Evolutionary conservation across 2,329 filamentous ascomycete genomes (phyloP).

Genomic region (Fusarium sp.): DNA sequence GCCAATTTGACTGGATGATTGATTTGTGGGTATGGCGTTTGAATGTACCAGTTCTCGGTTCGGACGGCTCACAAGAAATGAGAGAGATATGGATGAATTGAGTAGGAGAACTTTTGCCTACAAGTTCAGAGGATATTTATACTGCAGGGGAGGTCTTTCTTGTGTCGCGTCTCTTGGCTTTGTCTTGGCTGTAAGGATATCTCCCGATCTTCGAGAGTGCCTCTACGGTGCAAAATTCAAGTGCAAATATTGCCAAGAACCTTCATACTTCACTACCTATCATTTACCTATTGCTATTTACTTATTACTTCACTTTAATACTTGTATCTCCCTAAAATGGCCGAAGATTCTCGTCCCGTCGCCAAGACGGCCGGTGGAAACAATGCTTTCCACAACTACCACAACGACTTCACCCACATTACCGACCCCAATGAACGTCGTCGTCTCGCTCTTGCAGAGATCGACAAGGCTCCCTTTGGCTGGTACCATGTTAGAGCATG

Average conservation of each 20-base stretch:
- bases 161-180: slow-evolving; percentile 19
- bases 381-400: slow-evolving; percentile 79
- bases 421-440: slow-evolving; percentile 82
- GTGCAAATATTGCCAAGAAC: background rate
- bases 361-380: slow-evolving; percentile 73
- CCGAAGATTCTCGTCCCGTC: slow-evolving; percentile 26
- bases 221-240: background rate
- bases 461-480: slow-evolving; percentile 84
- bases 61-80: slow-evolving; percentile 18
- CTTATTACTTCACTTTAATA: background rate
- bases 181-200: slow-evolving; percentile 27
- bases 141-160: slow-evolving; percentile 5
- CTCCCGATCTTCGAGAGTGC: slow-evolving; percentile 15
- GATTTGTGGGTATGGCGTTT: background rate
- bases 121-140: slow-evolving; percentile 18
- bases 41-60: slow-evolving; percentile 25
- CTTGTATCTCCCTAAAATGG: slow-evolving; percentile 18
- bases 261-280: background rate
- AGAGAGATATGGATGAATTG: background rate
- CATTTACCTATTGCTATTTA: background rate
- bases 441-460: slow-evolving; percentile 81
- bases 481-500: slow-evolving; percentile 87
- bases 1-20: slow-evolving; percentile 8
- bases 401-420: slow-evolving; percentile 76
- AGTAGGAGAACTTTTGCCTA: background rate